Percentiles rank a stretch among this genome's conserved stretches.
These are phyloP conservation scores for Sporothrix brasiliensis DNA, from an alignment of 2,329 filamentous ascomycete genomes.

Conservation along the genomic window DNA sequence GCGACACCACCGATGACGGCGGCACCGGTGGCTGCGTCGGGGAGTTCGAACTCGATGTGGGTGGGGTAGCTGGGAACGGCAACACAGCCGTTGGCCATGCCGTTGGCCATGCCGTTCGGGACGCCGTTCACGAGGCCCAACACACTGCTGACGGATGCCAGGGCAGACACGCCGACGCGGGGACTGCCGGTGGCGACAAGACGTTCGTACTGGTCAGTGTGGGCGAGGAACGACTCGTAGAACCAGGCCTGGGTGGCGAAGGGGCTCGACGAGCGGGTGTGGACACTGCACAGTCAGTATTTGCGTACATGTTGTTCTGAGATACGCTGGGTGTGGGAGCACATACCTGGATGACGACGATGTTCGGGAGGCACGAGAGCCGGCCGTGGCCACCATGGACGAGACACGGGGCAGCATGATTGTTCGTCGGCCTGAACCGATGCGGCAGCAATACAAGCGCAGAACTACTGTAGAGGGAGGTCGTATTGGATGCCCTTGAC, in stretches of 20 bases:
- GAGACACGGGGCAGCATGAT: slow-evolving; percentile 20
- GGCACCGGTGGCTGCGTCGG: neutral
- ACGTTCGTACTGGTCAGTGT: slow-evolving; percentile 40
- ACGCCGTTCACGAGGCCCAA: neutral
- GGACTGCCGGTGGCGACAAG: slow-evolving; percentile 41
- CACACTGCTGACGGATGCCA: neutral
- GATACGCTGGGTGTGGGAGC: neutral
- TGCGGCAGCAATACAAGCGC: neutral
- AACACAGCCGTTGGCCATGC: neutral
- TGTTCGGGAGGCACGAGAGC: slow-evolving; percentile 3
- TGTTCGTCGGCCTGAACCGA: no score
- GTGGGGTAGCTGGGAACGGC: neutral
- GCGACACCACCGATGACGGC: neutral
- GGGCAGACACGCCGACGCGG: slow-evolving; percentile 32
- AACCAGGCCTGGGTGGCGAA: slow-evolving; percentile 36
- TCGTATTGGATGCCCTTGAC: no score
- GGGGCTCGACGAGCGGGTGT: neutral
- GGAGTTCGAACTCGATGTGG: neutral
- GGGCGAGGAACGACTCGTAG: slow-evolving; percentile 36
- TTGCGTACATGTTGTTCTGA: neutral
- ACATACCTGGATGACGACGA: neutral
- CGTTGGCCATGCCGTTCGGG: neutral
- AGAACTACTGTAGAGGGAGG: neutral
- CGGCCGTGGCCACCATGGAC: neutral
- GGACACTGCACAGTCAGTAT: neutral